Percentiles rank a stretch among this genome's conserved stretches.
These are phyloP conservation scores for Dactylellina cionopaga DNA, from an alignment of 2,329 filamentous ascomycete genomes.

Conservation along the genomic window DNA sequence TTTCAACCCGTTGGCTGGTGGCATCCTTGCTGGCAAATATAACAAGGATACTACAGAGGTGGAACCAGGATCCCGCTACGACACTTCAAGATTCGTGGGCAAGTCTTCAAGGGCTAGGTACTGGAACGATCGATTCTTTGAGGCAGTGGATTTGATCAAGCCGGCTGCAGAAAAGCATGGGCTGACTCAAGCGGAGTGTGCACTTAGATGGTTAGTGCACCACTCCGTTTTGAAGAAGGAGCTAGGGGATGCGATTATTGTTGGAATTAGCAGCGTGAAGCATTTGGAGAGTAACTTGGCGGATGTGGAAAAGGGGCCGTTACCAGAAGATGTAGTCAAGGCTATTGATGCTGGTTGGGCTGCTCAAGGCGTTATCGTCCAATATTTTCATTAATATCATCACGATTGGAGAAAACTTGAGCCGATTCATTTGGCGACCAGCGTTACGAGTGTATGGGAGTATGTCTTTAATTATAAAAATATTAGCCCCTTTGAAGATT, in stretches of 20 bases:
- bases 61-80: conserved; percentile 54
- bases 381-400: conserved; percentile 50
- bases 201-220: conserved; percentile 76
- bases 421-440: too few relatives aligned
- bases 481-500: too few relatives aligned
- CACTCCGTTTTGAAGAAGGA: conserved; percentile 70
- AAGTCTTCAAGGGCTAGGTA: conserved; percentile 73
- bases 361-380: conserved; percentile 59
- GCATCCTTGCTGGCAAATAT: conserved; percentile 81
- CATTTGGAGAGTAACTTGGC: conserved; percentile 70
- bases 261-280: conserved; percentile 68
- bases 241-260: conserved; percentile 68
- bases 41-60: conserved; percentile 65
- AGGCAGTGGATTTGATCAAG: conserved; percentile 75
- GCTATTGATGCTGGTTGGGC: conserved; percentile 81
- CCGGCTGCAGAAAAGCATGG: conserved; percentile 73
- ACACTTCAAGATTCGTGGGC: conserved; percentile 72
- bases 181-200: conserved; percentile 76
- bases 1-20: conserved; percentile 84
- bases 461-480: too few relatives aligned
- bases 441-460: too few relatives aligned
- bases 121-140: conserved; percentile 74
- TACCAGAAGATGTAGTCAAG: conserved; percentile 80
- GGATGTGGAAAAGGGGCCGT: conserved; percentile 73
- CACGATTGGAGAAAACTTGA: too few relatives aligned